Percentiles rank a stretch among this genome's conserved stretches.
Evolutionary conservation across 2,329 filamentous ascomycete species (phyloP).

Genomic region (Fusarium denticulatum): DNA sequence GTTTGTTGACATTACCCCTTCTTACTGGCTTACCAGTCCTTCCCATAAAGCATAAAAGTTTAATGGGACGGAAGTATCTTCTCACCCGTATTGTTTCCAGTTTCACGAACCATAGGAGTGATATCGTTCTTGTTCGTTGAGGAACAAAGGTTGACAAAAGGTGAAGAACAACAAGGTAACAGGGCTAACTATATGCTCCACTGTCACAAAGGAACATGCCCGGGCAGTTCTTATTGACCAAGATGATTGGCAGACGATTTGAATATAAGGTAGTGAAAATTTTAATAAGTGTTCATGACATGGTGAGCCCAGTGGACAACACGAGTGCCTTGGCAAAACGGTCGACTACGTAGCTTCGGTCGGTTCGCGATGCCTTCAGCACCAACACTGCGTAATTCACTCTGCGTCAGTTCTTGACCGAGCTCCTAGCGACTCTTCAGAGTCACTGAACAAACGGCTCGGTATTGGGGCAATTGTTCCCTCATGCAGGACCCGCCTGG

Average conservation of each 20-base stretch:
- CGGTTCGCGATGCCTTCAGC: no score
- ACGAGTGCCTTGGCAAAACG: accelerated
- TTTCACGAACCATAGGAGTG: accelerated
- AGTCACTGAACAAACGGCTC: accelerated
- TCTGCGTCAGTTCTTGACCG: neutral
- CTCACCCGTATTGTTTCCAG: accelerated
- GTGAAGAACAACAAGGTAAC: neutral
- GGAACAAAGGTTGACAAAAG: accelerated
- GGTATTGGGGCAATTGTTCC: neutral
- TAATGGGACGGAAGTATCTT: neutral
- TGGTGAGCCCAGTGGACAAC: neutral
- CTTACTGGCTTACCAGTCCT: neutral
- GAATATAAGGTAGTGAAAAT: accelerated
- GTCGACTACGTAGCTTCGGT: accelerated
- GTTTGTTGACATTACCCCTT: neutral
- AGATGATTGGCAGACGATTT: accelerated
- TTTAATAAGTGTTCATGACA: accelerated
- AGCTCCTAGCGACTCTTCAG: accelerated
- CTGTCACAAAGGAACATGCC: accelerated
- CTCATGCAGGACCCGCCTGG: neutral
- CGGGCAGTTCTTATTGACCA: neutral
- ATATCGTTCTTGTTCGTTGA: accelerated
- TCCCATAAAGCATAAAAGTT: neutral
- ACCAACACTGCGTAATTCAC: no score
- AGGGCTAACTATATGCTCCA: neutral